Evolutionary conservation across 495 filamentous ascomycete genomes (phyloP), one percentile per base, ranked within the genome.

Genomic region (Cetradonia linearis): DNA sequence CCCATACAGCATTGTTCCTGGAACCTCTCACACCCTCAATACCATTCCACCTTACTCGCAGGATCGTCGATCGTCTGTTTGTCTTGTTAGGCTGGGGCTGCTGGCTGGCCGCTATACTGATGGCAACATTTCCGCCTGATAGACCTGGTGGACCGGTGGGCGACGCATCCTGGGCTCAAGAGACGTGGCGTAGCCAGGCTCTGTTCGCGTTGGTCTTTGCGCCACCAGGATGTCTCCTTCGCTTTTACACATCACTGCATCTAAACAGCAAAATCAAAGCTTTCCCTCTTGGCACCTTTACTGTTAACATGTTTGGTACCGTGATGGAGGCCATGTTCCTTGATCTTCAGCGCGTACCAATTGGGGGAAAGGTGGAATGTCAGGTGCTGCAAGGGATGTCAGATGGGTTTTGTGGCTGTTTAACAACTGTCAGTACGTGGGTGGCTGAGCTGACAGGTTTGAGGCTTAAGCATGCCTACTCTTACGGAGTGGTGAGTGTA

Each of bases 361-460:
- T 71, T 27, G 82, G 76, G 7, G 75, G 76, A 33, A 71, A 69
- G 69, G 78, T 81, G 37, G 83, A 83, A 30, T 93, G 90, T 67
- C 88, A 91, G 76, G 83, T 95, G 3, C 69, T 95, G 64, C 85
- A 88, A 68, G 91, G 91, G 7, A 73, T 95, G 28, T 80, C 86
- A 73, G 91, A 96, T 75, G 92, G 92, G 53, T 94, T 96, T 66
- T 96, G 91, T 69, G 92, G 92, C 10, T 85, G 86, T 63, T 73
- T 89, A 67, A 96, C 91, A 13, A 97, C 92, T 11, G 82, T 97
- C n/a, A 91, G 86, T 66, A 96, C 91, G 6, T 96, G 90, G 89
- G 86, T 93, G 16, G 73, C 76, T 11, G 92, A 97, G 77, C 67
- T 96, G 68, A 81, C 82, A 61, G 83, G 81, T 3, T 67, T 95